phyloP scores from a whole-genome alignment of 163 green algal species.

The Chlorella variabilis region DNA sequence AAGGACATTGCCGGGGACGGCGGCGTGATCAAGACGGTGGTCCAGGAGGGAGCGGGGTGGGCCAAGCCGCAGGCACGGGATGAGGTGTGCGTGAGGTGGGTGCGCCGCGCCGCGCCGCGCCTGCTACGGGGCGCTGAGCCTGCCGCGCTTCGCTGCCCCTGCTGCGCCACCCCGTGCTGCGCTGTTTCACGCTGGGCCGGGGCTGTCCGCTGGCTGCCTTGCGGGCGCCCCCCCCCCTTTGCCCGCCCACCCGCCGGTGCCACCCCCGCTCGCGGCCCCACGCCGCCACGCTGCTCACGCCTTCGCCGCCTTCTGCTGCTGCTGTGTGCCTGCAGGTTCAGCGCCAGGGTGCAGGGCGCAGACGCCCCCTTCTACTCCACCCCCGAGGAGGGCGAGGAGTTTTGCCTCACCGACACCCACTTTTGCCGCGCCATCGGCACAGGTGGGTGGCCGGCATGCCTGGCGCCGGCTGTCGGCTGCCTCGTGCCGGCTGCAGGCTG shows the following conservation, averaged over 20 bases:
- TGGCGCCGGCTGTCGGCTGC: too few relatives aligned
- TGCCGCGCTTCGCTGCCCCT: neutral
- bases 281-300: too few relatives aligned
- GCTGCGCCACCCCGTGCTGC: neutral
- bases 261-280: too few relatives aligned
- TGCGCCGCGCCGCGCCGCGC: neutral
- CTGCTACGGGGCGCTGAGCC: neutral
- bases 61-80: slow-evolving; percentile 71
- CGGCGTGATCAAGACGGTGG: slow-evolving; percentile 86
- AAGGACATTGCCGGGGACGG: slow-evolving; percentile 86
- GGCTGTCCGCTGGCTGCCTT: neutral
- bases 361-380: slow-evolving; percentile 14
- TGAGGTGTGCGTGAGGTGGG: slow-evolving; percentile 64
- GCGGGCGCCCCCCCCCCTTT: neutral
- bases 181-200: too few relatives aligned
- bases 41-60: slow-evolving; percentile 73
- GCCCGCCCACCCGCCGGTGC: neutral
- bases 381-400: slow-evolving; percentile 50
- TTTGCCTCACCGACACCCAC: slow-evolving; percentile 43
- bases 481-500: too few relatives aligned
- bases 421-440: slow-evolving; percentile 37
- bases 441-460: slow-evolving; percentile 49
- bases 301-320: neutral
- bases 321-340: slow-evolving; percentile 29
- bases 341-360: slow-evolving; percentile 20